Percentiles rank a stretch among this genome's conserved stretches.
These are phyloP conservation scores for Backusella psychrophila DNA, from an alignment of 192 early-diverging fungal species.

Conservation along the genomic window DNA sequence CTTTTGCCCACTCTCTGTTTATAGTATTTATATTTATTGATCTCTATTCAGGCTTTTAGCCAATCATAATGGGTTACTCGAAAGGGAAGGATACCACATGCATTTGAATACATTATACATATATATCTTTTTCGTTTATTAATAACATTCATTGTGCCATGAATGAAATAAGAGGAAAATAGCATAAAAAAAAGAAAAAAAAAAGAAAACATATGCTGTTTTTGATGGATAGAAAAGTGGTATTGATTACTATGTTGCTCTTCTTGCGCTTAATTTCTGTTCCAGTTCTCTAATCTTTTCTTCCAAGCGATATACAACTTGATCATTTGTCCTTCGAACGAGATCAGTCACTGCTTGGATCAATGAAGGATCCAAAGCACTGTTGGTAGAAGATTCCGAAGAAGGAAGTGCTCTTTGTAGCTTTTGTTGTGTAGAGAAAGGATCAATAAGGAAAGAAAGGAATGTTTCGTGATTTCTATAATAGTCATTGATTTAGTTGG, in stretches of 20 bases:
- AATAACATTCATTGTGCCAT: not conserved
- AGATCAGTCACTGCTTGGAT: not conserved
- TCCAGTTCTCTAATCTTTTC: not conserved
- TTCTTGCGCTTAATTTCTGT: not conserved
- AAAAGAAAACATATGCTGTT: not conserved
- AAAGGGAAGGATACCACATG: not conserved
- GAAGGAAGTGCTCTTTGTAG: not conserved
- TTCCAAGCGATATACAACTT: not conserved
- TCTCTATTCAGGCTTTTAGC: constrained; percentile 5
- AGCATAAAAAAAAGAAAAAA: not conserved
- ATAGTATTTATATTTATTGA: not conserved
- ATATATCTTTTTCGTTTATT: not conserved
- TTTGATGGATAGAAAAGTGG: not conserved
- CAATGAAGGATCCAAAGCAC: not conserved
- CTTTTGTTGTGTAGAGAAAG: not conserved
- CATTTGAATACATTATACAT: not conserved
- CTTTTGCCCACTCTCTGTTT: not conserved
- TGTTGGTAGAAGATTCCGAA: not conserved
- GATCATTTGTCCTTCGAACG: not conserved
- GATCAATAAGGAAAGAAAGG: not conserved
- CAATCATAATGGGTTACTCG: not conserved
- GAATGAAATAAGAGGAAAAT: not conserved
- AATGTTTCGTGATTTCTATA: constrained; percentile 2
- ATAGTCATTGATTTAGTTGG: not conserved
- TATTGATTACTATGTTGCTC: not conserved